phyloP scores from a whole-genome alignment of 306 rosid species.

The Cucurbita argyrosperma region DNA sequence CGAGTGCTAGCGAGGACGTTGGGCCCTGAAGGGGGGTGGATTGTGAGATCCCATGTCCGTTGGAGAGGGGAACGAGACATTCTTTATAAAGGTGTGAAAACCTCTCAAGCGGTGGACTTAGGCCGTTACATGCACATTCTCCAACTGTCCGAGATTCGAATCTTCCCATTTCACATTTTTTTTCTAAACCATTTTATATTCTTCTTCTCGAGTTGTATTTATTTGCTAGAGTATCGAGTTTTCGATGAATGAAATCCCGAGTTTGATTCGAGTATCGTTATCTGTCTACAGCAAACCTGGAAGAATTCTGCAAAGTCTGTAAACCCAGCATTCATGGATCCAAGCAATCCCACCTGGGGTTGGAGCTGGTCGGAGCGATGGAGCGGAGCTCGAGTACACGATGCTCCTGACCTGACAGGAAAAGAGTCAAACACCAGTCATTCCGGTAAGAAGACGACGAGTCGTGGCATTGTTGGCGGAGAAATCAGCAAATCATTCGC shows the following conservation, averaged over 20 bases:
- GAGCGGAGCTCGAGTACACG: slow-evolving; percentile 83
- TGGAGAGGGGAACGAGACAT: too few relatives aligned
- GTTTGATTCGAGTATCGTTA: background rate
- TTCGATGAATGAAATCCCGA: background rate
- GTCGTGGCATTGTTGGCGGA: slow-evolving; percentile 41
- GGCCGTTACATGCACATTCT: background rate
- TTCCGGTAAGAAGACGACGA: slow-evolving; percentile 6
- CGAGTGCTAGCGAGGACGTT: too few relatives aligned
- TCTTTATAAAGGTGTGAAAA: too few relatives aligned
- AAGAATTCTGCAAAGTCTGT: slow-evolving; percentile 55
- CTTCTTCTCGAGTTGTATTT: background rate
- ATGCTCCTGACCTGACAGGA: slow-evolving; percentile 15
- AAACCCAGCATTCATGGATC: slow-evolving; percentile 92
- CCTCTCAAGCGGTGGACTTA: too few relatives aligned
- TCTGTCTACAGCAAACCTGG: slow-evolving; percentile 49
- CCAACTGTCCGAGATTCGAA: background rate
- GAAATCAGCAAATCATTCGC: slow-evolving; percentile 89
- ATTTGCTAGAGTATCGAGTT: background rate
- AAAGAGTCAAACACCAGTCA: background rate
- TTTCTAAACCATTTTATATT: background rate
- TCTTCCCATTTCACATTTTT: background rate
- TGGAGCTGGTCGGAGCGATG: slow-evolving; percentile 99
- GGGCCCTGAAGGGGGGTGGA: too few relatives aligned
- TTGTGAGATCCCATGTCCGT: too few relatives aligned
- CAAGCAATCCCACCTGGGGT: slow-evolving; percentile 91